phyloP scores from a whole-genome alignment of 1,284 basidiomycete genomes.

The Vanrija pseudolonga region DNA sequence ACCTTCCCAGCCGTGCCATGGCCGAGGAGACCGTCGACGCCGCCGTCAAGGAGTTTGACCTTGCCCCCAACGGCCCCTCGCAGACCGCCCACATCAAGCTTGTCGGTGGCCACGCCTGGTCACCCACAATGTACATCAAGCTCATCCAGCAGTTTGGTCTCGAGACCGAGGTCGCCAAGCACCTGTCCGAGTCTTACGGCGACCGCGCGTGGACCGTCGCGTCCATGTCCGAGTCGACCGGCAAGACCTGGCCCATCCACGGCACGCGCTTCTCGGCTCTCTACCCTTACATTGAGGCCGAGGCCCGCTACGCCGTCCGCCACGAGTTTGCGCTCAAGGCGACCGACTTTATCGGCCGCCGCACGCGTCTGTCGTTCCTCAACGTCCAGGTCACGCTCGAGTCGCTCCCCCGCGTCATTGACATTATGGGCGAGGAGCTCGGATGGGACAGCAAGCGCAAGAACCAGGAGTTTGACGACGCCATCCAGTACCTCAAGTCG shows the following conservation, averaged over 20 bases:
- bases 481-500: conserved; percentile 63
- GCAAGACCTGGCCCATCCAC: conserved; percentile 71
- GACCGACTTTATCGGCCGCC: conserved; percentile 86
- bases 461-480: conserved; percentile 59
- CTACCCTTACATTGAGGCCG: conserved; percentile 91
- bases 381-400: conserved; percentile 84
- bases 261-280: conserved; percentile 69
- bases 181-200: conserved; percentile 84
- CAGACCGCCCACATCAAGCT: conserved; percentile 78
- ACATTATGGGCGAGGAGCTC: conserved; percentile 85
- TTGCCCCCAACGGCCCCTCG: conserved; percentile 61
- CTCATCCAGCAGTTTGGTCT: conserved; percentile 88
- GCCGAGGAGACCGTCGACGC: conserved; percentile 91
- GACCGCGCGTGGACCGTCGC: conserved; percentile 95
- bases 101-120: conserved; percentile 93
- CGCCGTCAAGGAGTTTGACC: conserved; percentile 74
- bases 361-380: conserved; percentile 87
- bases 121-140: conserved; percentile 93
- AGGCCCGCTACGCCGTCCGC: conserved; percentile 83
- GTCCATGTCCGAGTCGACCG: conserved; percentile 70
- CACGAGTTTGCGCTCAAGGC: conserved; percentile 90
- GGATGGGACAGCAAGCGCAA: conserved; percentile 66
- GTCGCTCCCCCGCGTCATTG: conserved; percentile 78
- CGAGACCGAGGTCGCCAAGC: conserved; percentile 87
- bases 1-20: conserved; percentile 79